Base-by-base conservation (phyloP, 176 grass and related monocot species). In the Luzula sylvatica region DNA sequence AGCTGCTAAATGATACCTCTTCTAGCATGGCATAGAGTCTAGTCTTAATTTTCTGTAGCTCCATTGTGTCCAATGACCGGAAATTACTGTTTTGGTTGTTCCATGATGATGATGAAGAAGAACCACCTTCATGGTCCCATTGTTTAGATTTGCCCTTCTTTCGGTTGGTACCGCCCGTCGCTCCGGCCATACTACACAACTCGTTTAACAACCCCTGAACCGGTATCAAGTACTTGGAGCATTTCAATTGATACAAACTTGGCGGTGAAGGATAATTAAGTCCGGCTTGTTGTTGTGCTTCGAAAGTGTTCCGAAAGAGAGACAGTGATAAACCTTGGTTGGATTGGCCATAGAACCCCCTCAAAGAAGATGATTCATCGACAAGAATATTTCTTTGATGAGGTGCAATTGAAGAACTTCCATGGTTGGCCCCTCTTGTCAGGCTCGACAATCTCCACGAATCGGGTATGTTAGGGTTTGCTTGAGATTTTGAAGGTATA, bases 1-100 rank as follows among this genome's bases (percentile, higher is more conserved):
- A 42, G 38, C 21, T 27, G 11, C 16, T 28, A 42, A 48, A 45
- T 38, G 22, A 40, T 70, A 98, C 93, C 93, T 98, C 93, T 58
- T 98, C 81, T 28, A 98, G 81, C 86, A 98, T 80, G 60, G 87
- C 20, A 69, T 76, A 73, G 59, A 98, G 81, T 52, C 79, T 90
- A 56, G 83, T 67, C 68, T 83, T 98, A 58, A 83, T 79, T 58
- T 77, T 63, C 46, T 98, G 86, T 16, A 98, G 77, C 61, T 98
- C 93, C 15, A 80, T 51, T 23, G 80, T 69, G 9, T 90, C 81
- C 55, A 87, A 66, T 52, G 92, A 64, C 53, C 69, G 67, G 74
- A 90, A 74, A 58, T 83, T 62, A 55, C 68, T 26, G 55, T 72
- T 26, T 24, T 75, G 76, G 22, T 73, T 69, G 9, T 53, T 66